Evolutionary conservation across 1,284 basidiomycete species (phyloP).

Genomic region (Rhizoctonia solani): DNA sequence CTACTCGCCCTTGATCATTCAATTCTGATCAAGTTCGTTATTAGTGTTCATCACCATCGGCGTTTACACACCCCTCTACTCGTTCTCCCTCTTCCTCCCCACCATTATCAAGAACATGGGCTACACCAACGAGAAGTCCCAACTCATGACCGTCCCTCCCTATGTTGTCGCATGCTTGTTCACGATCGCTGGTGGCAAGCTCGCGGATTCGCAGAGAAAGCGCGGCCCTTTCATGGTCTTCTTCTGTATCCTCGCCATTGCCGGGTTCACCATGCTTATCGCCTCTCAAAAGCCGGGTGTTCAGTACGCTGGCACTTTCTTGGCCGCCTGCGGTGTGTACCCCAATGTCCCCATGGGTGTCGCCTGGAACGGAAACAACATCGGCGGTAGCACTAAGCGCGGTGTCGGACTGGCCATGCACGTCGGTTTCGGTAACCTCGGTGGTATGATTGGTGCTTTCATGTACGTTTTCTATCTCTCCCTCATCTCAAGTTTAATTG

Average conservation of each 20-base stretch:
- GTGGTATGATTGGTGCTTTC: constrained; percentile 44
- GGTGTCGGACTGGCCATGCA: constrained; percentile 45
- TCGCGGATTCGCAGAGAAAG: constrained; percentile 33
- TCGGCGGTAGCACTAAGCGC: constrained; percentile 46
- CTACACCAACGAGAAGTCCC: constrained; percentile 47
- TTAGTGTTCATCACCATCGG: constrained; percentile 38
- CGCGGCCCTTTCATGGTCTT: constrained; percentile 30
- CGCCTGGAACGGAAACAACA: constrained; percentile 46
- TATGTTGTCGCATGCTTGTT: constrained; percentile 40
- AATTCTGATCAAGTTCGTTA: background rate
- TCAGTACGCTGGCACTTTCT: constrained; percentile 46
- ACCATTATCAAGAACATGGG: constrained; percentile 55
- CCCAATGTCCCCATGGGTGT: constrained; percentile 46
- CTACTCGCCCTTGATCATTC: background rate
- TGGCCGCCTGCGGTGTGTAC: constrained; percentile 46
- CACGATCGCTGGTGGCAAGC: constrained; percentile 43
- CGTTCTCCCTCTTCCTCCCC: constrained; percentile 59
- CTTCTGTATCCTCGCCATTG: constrained; percentile 38
- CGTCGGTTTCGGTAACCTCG: constrained; percentile 44
- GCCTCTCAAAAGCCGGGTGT: constrained; percentile 41
- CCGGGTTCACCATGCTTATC: constrained; percentile 44
- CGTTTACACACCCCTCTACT: constrained; percentile 45
- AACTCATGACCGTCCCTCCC: constrained; percentile 28
- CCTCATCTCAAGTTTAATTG: background rate
- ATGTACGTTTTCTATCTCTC: constrained; percentile 39